Conservation (phyloP, 129 eudicot genomes). For the Pulicaria dysenterica region DNA sequence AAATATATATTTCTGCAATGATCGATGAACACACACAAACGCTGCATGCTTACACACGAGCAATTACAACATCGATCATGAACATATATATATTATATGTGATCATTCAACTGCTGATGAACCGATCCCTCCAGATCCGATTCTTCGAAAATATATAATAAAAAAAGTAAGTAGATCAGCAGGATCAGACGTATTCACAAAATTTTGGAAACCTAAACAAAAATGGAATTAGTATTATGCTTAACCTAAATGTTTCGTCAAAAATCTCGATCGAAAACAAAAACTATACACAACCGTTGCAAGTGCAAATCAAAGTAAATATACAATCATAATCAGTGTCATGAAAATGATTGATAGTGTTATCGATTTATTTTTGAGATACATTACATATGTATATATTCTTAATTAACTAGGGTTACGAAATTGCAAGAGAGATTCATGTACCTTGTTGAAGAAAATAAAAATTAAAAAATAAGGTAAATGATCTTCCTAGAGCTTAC, state of each 20-base stretch:
- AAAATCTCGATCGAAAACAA: not conserved
- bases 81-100: no score
- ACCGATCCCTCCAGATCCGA: conserved; percentile 22
- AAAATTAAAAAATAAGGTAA: not conserved
- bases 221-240: not conserved
- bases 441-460: conserved; percentile 9
- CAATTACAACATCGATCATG: no score
- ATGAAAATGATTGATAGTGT: not conserved
- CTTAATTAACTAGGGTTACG: not conserved
- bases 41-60: not conserved
- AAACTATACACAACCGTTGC: not conserved
- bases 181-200: conserved; percentile 15
- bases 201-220: not conserved
- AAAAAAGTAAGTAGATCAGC: conserved; percentile 18
- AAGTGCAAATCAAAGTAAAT: not conserved
- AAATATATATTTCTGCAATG: conserved; percentile 20
- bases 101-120: conserved; percentile 1
- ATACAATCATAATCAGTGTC: conserved; percentile 2
- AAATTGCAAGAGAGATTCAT: conserved; percentile 11
- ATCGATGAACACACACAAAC: conserved; percentile 20
- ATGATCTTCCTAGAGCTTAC: not conserved
- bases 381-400: not conserved
- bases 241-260: not conserved
- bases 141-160: not conserved
- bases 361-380: no score